These are phyloP conservation scores for Sordariomycetes sp. DNA, from an alignment of 2,329 filamentous ascomycete genomes.

Conservation along the genomic window DNA sequence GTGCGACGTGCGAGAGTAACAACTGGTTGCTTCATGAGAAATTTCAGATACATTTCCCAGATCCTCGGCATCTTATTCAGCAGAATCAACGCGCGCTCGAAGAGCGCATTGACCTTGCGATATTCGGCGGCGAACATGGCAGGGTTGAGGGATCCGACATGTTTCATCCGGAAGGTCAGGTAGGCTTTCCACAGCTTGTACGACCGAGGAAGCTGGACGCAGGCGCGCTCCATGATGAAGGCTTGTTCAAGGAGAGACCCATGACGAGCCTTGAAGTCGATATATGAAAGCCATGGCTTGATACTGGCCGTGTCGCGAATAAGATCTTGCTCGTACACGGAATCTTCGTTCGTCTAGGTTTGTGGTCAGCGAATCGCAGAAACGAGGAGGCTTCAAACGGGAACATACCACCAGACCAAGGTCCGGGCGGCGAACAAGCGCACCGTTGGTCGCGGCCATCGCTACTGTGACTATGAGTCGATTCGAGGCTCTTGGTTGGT, in stretches of 20 bases:
- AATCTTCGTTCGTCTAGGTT: constrained; percentile 70
- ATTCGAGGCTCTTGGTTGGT: too few relatives aligned
- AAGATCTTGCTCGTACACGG: constrained; percentile 93
- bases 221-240: constrained; percentile 81
- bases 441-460: too few relatives aligned
- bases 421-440: too few relatives aligned
- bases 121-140: constrained; percentile 73
- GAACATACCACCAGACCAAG: constrained; percentile 6
- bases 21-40: constrained; percentile 84
- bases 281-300: constrained; percentile 93
- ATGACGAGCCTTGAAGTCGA: constrained; percentile 82
- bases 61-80: constrained; percentile 98
- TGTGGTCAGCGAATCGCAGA: neutral
- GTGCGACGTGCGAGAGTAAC: constrained; percentile 78
- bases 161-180: constrained; percentile 72
- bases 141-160: constrained; percentile 75
- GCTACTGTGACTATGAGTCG: too few relatives aligned
- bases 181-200: constrained; percentile 99
- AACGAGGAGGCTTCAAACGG: neutral
- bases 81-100: constrained; percentile 83
- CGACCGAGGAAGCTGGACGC: constrained; percentile 78
- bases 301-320: constrained; percentile 75
- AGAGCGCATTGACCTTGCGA: constrained; percentile 88
- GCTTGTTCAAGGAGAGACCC: constrained; percentile 80
- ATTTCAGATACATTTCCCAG: constrained; percentile 95